Evolutionary conservation across 306 rosid species (phyloP).

Genomic region (Citrullus colocynthis): DNA sequence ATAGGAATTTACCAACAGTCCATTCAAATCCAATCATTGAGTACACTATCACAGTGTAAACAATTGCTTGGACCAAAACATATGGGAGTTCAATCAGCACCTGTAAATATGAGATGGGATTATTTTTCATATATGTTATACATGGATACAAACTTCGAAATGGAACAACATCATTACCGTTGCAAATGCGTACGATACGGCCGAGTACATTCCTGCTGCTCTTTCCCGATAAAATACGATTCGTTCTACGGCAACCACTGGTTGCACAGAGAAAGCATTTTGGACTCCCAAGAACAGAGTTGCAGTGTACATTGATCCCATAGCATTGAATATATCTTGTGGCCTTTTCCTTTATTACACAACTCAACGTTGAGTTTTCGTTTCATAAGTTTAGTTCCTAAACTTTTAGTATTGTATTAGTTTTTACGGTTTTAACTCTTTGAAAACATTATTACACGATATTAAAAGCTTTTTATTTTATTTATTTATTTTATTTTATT

Average conservation of each 20-base stretch:
- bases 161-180: conserved; percentile 22
- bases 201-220: conserved; percentile 84
- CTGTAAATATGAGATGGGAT: conserved; percentile 14
- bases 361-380: not conserved
- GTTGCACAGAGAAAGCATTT: conserved; percentile 51
- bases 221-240: conserved; percentile 70
- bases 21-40: conserved; percentile 76
- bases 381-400: not conserved
- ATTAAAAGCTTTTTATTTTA: too few species aligned
- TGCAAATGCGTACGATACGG: conserved; percentile 58
- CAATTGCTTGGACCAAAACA: conserved; percentile 34
- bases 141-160: not conserved
- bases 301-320: conserved; percentile 64
- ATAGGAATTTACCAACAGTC: conserved; percentile 38
- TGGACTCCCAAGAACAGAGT: conserved; percentile 53
- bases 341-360: conserved; percentile 20
- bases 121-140: not conserved
- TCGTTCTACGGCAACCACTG: conserved; percentile 69
- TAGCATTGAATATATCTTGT: conserved; percentile 45
- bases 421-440: too few species aligned
- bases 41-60: conserved; percentile 49
- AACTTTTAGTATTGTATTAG: not conserved
- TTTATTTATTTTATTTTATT: too few species aligned
- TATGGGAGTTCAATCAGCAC: conserved; percentile 60
- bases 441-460: too few species aligned